A percentile compares a stretch with the other conserved stretches of the same genome.
These are phyloP conservation scores for Teratosphaeria pseudoeucalypti DNA, from an alignment of 2,329 filamentous ascomycete genomes.

Conservation along the genomic window DNA sequence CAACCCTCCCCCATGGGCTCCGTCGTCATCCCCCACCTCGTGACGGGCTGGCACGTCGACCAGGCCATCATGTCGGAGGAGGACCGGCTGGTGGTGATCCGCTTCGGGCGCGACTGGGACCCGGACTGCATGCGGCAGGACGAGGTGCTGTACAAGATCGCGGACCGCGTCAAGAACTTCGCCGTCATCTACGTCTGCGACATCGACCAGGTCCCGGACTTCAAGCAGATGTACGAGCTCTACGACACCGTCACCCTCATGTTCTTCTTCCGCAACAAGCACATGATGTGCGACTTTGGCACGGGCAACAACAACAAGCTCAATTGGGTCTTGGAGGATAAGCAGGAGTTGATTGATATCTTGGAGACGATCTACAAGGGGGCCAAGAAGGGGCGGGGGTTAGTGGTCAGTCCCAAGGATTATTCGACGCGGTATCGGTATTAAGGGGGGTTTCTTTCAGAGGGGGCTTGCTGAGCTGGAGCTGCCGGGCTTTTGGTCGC, in stretches of 20 bases:
- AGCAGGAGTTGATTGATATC: conserved; percentile 97
- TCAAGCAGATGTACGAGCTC: conserved; percentile 82
- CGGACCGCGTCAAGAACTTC: conserved; percentile 88
- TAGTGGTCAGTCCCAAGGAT: conserved; percentile 92
- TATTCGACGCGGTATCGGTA: conserved; percentile 63
- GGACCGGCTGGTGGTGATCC: conserved; percentile 84
- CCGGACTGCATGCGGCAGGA: conserved; percentile 75
- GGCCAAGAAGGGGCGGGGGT: conserved; percentile 94
- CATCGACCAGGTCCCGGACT: conserved; percentile 80
- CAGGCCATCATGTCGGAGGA: conserved; percentile 88
- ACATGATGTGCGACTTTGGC: conserved; percentile 97
- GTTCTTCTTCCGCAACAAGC: conserved; percentile 97
- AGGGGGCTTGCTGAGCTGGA: too few species aligned
- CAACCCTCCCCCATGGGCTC: conserved; percentile 52
- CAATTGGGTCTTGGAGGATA: conserved; percentile 93
- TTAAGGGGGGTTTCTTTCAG: conserved; percentile 22
- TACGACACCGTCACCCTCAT: conserved; percentile 88
- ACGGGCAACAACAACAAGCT: conserved; percentile 99
- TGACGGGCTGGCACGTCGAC: conserved; percentile 94
- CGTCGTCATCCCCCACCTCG: conserved; percentile 82
- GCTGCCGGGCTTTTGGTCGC: too few species aligned
- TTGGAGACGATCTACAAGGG: conserved; percentile 96
- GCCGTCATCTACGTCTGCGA: conserved; percentile 90
- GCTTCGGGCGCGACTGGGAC: conserved; percentile 81
- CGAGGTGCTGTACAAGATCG: conserved; percentile 89